These are phyloP conservation scores for Drechslerella dactyloides DNA, from an alignment of 2,329 filamentous ascomycete species.

Conservation along the genomic window DNA sequence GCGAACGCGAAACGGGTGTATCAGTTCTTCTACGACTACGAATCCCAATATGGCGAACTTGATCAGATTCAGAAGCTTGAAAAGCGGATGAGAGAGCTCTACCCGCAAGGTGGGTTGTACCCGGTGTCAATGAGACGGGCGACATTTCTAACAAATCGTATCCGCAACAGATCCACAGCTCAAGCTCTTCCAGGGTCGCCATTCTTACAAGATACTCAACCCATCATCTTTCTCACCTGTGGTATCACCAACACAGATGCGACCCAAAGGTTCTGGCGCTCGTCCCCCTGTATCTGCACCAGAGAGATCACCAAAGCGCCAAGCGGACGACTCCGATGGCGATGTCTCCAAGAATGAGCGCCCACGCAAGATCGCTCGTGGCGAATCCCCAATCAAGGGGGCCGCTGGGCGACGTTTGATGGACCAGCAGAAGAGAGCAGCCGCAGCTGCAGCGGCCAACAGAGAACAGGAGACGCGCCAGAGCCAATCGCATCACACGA, in stretches of 20 bases:
- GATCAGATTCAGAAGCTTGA: slow-evolving; percentile 90
- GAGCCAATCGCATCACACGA: slow-evolving; percentile 27
- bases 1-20: slow-evolving; percentile 88
- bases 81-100: slow-evolving; percentile 90
- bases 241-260: slow-evolving; percentile 52
- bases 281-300: slow-evolving; percentile 53
- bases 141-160: neutral
- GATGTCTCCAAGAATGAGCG: slow-evolving; percentile 65
- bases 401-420: slow-evolving; percentile 84
- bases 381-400: slow-evolving; percentile 91
- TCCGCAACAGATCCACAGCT: slow-evolving; percentile 52
- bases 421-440: slow-evolving; percentile 67
- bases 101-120: slow-evolving; percentile 72
- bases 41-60: slow-evolving; percentile 91
- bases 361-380: slow-evolving; percentile 83
- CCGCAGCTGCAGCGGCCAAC: slow-evolving; percentile 65
- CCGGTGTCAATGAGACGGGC: neutral
- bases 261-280: slow-evolving; percentile 57
- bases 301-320: slow-evolving; percentile 64
- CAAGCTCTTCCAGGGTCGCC: slow-evolving; percentile 53
- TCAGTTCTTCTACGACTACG: slow-evolving; percentile 90
- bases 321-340: slow-evolving; percentile 66
- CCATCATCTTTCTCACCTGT: slow-evolving; percentile 54
- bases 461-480: slow-evolving; percentile 49
- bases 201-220: slow-evolving; percentile 54